Conservation (phyloP, 2,329 filamentous ascomycete species). For the Fusarium sambucinum region DNA sequence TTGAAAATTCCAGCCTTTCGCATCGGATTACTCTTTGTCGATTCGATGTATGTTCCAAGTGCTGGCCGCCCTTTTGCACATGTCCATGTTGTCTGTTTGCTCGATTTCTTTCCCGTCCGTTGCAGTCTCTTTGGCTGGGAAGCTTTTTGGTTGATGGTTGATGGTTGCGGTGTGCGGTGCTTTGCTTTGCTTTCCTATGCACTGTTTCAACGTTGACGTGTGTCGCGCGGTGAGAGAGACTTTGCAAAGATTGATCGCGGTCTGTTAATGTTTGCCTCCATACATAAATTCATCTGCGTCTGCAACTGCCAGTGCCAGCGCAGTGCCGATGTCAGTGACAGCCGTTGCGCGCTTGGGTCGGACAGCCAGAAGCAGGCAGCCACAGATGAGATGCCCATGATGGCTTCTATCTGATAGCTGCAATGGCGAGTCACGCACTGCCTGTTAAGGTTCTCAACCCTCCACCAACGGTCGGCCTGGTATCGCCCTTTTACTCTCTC, state of each 20-base stretch:
- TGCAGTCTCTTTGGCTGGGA: constrained; percentile 2
- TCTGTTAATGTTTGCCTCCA: constrained; percentile 14
- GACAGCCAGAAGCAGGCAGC: constrained; percentile 30
- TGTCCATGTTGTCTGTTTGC: constrained; percentile 19
- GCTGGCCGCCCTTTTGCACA: constrained; percentile 17
- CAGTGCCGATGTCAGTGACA: constrained; percentile 23
- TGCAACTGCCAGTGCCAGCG: constrained; percentile 18
- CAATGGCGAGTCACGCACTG: constrained; percentile 4
- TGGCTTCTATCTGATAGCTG: constrained; percentile 22
- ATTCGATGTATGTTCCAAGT: constrained; percentile 17
- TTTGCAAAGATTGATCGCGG: constrained; percentile 28
- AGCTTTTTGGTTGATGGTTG: constrained; percentile 1
- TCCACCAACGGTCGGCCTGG: neutral
- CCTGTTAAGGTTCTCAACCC: neutral
- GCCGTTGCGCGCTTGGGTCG: constrained; percentile 36
- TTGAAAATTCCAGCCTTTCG: constrained; percentile 31
- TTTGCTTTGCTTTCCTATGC: neutral
- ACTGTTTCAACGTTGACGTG: constrained; percentile 27
- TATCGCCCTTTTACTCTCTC: neutral
- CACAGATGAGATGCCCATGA: constrained; percentile 24
- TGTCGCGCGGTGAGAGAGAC: constrained; percentile 31
- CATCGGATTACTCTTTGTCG: constrained; percentile 22
- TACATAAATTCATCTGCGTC: constrained; percentile 7
- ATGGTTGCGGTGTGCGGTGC: constrained; percentile 16
- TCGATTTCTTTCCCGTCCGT: neutral